Base-by-base conservation (phyloP, 495 filamentous ascomycete genomes). In the Filosporella fistucella region DNA sequence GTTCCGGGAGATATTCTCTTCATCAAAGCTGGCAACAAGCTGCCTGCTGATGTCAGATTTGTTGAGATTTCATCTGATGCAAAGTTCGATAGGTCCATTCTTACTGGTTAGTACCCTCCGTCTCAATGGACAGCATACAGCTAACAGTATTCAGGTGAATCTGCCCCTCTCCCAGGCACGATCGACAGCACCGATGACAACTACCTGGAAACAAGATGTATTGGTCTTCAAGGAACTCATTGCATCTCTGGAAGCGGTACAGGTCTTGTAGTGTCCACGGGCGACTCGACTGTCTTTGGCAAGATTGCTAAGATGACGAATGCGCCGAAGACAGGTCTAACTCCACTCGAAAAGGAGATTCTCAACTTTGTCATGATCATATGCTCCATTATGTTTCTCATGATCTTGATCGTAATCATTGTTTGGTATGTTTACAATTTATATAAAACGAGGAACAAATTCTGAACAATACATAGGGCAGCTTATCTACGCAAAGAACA, bases 151-250 rank as follows among this genome's bases (percentile, higher is more conserved):
- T 7, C 22, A 55, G 77, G 81, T 24, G 82, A 86, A 66, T 79
- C 82, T 4, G 66, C 77, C 17, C 81, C 82, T 28, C 62, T 86
- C 14, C 67, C 70, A 7, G 84, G 78, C 4, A 68, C 75, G 2
- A 73, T 78, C 8, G 73, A 87, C 3, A 68, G 63, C 7, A 84
- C 78, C 0, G 82, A 88, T 40, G 63, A 69, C 18, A 89, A 89
- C 60, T 88, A 85, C 54, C 76, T 90, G 23, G 85, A 88, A 59
- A 86, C 84, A 16, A 73, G 72, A 18, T 84, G 80, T 51, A 82
- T 89, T 36, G 85, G 81, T n/a, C 61, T 90, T 18, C 81, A 84
- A 66, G 84, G 85, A 24, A 87, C 81, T 1, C 74, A 80, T 42
- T 85, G 82, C 45, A 76, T 81, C 4, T 80, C 76, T 18, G 86